Evolutionary conservation across 139 green algal genomes (phyloP).

Genomic region (Chlamydomonas incerta): DNA sequence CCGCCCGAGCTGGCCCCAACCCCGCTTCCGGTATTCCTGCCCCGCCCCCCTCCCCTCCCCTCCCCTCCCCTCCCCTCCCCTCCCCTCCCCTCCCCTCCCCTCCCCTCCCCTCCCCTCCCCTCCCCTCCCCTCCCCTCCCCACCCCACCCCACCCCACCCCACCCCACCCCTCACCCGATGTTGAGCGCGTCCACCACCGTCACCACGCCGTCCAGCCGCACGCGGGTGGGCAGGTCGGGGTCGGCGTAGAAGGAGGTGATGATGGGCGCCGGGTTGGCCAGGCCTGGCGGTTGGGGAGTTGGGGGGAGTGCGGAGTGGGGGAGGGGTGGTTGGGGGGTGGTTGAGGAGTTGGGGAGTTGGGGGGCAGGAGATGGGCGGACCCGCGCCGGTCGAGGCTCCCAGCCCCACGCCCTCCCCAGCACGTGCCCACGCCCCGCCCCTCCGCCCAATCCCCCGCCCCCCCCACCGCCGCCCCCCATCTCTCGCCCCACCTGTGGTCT

Average conservation of each 20-base stretch:
- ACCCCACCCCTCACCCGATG: slow-evolving; percentile 36
- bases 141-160: background rate
- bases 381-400: too few species aligned
- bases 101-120: background rate
- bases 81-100: too few species aligned
- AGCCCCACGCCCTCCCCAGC: too few species aligned
- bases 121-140: background rate
- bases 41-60: too few species aligned
- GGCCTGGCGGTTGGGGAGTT: slow-evolving; percentile 82
- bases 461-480: background rate
- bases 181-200: slow-evolving; percentile 79
- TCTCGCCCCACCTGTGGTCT: slow-evolving; percentile 84
- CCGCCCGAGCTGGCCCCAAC: too few species aligned
- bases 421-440: background rate
- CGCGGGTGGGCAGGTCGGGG: slow-evolving; percentile 60
- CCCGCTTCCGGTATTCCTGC: too few species aligned
- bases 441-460: background rate
- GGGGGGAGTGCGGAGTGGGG: background rate
- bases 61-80: too few species aligned
- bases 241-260: slow-evolving; percentile 95
- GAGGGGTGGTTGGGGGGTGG: too few species aligned
- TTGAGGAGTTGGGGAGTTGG: too few species aligned
- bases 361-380: too few species aligned
- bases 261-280: slow-evolving; percentile 95
- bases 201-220: slow-evolving; percentile 89